Conservation (phyloP, 2,329 filamentous ascomycete species). For the Colletotrichum costaricense region DNA sequence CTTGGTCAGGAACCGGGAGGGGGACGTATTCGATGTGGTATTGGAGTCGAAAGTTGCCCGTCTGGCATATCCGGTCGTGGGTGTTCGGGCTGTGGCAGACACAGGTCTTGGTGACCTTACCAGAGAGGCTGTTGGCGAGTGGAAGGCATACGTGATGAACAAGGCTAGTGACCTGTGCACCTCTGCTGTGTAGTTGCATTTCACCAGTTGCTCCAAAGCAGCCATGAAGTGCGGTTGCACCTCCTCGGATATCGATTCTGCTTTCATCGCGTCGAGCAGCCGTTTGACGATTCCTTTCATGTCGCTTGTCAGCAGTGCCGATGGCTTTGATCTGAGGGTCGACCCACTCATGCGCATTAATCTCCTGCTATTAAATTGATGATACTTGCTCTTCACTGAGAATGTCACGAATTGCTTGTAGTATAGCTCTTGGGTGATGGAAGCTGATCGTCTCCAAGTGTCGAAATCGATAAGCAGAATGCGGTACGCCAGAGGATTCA, state of each 20-base stretch:
- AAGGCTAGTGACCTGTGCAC: conserved; percentile 88
- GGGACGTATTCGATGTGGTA: conserved; percentile 41
- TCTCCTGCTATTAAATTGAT: conserved; percentile 90
- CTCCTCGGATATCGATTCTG: conserved; percentile 78
- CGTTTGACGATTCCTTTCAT: conserved; percentile 84
- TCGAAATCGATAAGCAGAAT: conserved; percentile 93
- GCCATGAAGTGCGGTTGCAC: conserved; percentile 81
- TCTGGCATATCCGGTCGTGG: conserved; percentile 52
- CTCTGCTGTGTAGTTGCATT: conserved; percentile 84
- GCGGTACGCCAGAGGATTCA: conserved; percentile 94
- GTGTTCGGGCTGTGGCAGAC: conserved; percentile 52
- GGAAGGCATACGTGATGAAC: conserved; percentile 93
- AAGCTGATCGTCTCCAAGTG: conserved; percentile 85
- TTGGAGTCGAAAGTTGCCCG: conserved; percentile 50
- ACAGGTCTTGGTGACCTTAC: conserved; percentile 63
- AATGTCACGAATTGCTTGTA: conserved; percentile 94
- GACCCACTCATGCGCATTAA: conserved; percentile 88
- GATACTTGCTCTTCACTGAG: conserved; percentile 88
- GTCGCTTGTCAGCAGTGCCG: conserved; percentile 33
- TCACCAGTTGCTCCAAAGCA: conserved; percentile 83
- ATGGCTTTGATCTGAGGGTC: conserved; percentile 12
- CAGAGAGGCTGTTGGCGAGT: conserved; percentile 63
- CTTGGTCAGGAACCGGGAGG: conserved; percentile 63
- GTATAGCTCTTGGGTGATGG: conserved; percentile 85
- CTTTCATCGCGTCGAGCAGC: conserved; percentile 89